Evolutionary conservation across 768 basidiomycete genomes (phyloP).

Genomic region (Trametes cingulata): DNA sequence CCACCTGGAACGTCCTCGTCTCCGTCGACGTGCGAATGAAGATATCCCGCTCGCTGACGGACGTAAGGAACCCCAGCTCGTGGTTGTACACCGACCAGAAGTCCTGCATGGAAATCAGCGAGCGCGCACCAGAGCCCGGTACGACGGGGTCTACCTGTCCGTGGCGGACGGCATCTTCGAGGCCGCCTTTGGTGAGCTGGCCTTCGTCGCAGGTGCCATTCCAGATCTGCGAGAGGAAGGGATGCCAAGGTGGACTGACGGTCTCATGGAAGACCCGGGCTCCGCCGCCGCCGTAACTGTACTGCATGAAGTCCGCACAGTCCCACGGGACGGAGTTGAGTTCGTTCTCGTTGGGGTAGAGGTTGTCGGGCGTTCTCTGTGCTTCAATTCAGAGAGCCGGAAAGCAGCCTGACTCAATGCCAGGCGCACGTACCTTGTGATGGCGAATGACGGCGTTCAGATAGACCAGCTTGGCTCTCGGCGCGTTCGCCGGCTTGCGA

Average conservation of each 20-base stretch:
- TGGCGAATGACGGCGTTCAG: constrained; percentile 47
- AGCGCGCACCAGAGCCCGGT: background rate
- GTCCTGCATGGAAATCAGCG: constrained; percentile 35
- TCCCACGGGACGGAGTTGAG: constrained; percentile 44
- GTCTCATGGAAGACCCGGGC: constrained; percentile 43
- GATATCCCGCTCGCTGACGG: constrained; percentile 39
- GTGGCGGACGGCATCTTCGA: constrained; percentile 44
- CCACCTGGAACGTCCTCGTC: constrained; percentile 50
- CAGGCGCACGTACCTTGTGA: constrained; percentile 41
- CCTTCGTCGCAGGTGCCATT: constrained; percentile 50
- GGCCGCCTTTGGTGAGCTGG: constrained; percentile 46
- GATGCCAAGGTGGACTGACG: constrained; percentile 41
- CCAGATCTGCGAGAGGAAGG: constrained; percentile 47
- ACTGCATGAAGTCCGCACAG: constrained; percentile 40
- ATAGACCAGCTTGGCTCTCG: constrained; percentile 40
- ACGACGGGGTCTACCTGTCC: constrained; percentile 31
- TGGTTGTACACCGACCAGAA: constrained; percentile 42
- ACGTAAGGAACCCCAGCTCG: constrained; percentile 38
- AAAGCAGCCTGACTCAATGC: too few species aligned
- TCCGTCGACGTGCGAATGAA: constrained; percentile 46
- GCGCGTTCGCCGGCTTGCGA: constrained; percentile 27
- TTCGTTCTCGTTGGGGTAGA: constrained; percentile 44
- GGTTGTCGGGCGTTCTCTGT: constrained; percentile 51
- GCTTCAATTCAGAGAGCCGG: background rate
- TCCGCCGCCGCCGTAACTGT: constrained; percentile 39